A percentile compares a stretch with the other conserved stretches of the same genome.
These are phyloP conservation scores for Solanum ossicruentum DNA, from an alignment of 257 asterid species.

Conservation along the genomic window DNA sequence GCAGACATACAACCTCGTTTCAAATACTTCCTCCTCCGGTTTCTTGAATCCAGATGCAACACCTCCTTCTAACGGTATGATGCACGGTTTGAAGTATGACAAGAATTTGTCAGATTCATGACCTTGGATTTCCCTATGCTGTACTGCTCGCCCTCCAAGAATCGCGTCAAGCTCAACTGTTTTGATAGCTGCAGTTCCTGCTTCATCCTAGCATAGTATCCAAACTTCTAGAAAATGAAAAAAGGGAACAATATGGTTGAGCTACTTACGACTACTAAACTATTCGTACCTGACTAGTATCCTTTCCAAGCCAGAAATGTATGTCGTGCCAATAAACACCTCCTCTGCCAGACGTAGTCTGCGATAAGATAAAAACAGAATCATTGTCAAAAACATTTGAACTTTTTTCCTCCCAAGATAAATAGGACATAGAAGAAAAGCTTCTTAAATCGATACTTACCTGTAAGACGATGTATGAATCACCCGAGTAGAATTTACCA, in stretches of 20 bases:
- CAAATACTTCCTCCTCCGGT: slow-evolving; percentile 78
- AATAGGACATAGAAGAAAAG: neutral
- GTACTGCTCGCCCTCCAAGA: slow-evolving; percentile 98
- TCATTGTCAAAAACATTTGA: neutral
- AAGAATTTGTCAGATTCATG: slow-evolving; percentile 78
- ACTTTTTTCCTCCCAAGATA: neutral
- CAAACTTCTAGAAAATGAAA: neutral
- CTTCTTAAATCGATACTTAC: slow-evolving; percentile 7
- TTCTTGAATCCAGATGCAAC: slow-evolving; percentile 81
- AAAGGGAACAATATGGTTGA: neutral
- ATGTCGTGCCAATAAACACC: slow-evolving; percentile 84
- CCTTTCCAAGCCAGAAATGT: slow-evolving; percentile 98
- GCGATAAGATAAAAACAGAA: neutral
- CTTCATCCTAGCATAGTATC: slow-evolving; percentile 58
- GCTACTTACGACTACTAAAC: neutral
- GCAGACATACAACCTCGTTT: slow-evolving; percentile 66
- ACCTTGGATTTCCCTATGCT: slow-evolving; percentile 88
- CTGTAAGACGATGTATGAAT: slow-evolving; percentile 87
- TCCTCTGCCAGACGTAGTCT: slow-evolving; percentile 82
- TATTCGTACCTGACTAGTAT: slow-evolving; percentile 72
- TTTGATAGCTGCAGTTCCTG: slow-evolving; percentile 94
- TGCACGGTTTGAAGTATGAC: slow-evolving; percentile 90
- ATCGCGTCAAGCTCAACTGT: slow-evolving; percentile 88
- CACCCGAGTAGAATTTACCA: slow-evolving; percentile 93
- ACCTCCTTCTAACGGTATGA: slow-evolving; percentile 93